These are phyloP conservation scores for Beauveria bassiana DNA, from an alignment of 2,329 filamentous ascomycete species.

Conservation along the genomic window DNA sequence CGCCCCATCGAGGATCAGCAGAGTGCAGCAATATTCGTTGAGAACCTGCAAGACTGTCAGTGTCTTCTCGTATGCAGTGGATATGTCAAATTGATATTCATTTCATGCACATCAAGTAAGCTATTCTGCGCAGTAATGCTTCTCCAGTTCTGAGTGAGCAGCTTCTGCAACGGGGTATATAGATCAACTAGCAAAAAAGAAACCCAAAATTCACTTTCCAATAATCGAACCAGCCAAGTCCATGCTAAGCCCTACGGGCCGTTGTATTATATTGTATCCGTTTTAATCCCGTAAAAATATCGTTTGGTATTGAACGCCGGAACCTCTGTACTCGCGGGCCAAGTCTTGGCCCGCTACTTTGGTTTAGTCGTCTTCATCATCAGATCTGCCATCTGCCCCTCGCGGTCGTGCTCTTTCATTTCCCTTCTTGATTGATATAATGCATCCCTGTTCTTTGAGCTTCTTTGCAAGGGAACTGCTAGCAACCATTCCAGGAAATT, in stretches of 20 bases:
- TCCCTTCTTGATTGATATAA: constrained; percentile 81
- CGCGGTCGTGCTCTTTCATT: constrained; percentile 43
- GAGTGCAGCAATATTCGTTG: too few species aligned
- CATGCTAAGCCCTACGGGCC: neutral
- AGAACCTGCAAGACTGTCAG: too few species aligned
- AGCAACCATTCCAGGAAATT: constrained; percentile 77
- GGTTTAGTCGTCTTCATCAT: constrained; percentile 9
- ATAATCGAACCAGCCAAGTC: neutral
- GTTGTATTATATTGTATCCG: neutral
- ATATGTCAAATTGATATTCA: neutral
- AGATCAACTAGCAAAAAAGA: neutral
- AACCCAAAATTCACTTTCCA: neutral
- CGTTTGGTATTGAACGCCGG: neutral
- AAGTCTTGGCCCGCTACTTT: neutral
- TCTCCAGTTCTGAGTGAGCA: neutral
- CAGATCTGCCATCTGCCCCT: neutral
- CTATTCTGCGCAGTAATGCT: neutral
- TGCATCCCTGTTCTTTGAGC: constrained; percentile 71
- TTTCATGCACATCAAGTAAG: neutral
- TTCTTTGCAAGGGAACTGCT: constrained; percentile 67
- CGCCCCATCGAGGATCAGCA: too few species aligned
- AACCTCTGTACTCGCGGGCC: neutral
- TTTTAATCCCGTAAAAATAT: neutral
- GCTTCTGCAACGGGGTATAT: constrained; percentile 5
- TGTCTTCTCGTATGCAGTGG: too few species aligned